A percentile compares a stretch with the other conserved stretches of the same genome.
Conservation (phyloP, 176 grass and related monocot species). For the Ensete glaucum region DNA sequence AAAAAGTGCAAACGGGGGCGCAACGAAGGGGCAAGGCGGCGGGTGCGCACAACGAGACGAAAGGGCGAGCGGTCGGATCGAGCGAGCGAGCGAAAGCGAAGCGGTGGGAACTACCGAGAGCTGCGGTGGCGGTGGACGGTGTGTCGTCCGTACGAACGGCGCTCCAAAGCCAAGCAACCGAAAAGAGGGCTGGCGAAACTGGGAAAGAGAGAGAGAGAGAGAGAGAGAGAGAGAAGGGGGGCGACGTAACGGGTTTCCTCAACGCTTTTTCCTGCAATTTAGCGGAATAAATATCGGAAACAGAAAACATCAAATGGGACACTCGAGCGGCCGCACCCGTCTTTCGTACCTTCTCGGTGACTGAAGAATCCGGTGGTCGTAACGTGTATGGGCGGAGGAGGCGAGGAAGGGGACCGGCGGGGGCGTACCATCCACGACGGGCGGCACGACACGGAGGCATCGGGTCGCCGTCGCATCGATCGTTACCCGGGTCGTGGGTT, state of each 20-base stretch:
- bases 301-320: too few relatives aligned
- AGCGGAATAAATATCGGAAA: not conserved
- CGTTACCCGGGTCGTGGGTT: too few relatives aligned
- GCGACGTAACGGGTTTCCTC: not conserved
- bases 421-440: too few relatives aligned
- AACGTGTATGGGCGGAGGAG: too few relatives aligned
- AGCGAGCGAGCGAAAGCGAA: not conserved
- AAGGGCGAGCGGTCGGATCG: not conserved
- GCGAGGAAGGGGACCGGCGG: too few relatives aligned
- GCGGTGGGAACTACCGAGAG: not conserved
- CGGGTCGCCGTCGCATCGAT: too few relatives aligned
- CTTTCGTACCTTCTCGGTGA: too few relatives aligned
- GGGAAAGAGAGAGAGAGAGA: not conserved
- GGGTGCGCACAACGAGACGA: not conserved
- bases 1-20: not conserved
- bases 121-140: not conserved
- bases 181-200: not conserved
- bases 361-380: too few relatives aligned
- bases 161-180: not conserved
- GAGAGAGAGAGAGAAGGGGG: not conserved
- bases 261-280: not conserved
- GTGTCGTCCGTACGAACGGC: slow-evolving; percentile 10
- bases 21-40: not conserved
- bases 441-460: too few relatives aligned
- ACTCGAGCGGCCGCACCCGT: too few relatives aligned